Evolutionary conservation across 2,329 filamentous ascomycete species (phyloP).

Genomic region (Macrophomina phaseolina): DNA sequence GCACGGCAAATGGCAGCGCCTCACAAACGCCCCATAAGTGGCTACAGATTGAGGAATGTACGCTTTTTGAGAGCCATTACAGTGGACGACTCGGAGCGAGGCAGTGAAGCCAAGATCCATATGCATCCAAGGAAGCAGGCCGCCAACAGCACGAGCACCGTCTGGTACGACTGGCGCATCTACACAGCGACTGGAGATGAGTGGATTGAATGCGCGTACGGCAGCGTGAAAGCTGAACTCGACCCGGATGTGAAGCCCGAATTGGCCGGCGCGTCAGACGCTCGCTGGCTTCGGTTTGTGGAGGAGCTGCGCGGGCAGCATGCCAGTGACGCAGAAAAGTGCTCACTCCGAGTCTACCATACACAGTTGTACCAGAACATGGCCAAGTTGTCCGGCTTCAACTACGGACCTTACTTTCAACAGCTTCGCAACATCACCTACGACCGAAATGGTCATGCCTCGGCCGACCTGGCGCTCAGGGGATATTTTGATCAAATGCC

Average conservation of each 20-base stretch:
- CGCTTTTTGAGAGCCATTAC: neutral
- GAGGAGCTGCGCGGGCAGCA: too few relatives aligned
- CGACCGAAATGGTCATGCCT: constrained; percentile 19
- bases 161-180: constrained; percentile 6
- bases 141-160: neutral
- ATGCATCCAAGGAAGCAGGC: neutral
- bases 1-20: constrained; percentile 14
- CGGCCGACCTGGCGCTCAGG: constrained; percentile 30
- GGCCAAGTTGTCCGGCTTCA: too few relatives aligned
- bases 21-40: constrained; percentile 20
- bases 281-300: too few relatives aligned
- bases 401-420: neutral
- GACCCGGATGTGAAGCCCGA: too few relatives aligned
- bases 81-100: constrained; percentile 20
- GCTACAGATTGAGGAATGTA: constrained; percentile 9
- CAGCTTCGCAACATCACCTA: constrained; percentile 30
- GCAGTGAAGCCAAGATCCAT: constrained; percentile 14
- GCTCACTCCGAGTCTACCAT: too few relatives aligned
- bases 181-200: neutral
- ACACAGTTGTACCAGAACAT: too few relatives aligned
- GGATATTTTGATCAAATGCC: neutral
- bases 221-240: neutral
- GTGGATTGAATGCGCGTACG: neutral
- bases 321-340: too few relatives aligned
- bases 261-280: too few relatives aligned